Evolutionary conservation across 2,329 filamentous ascomycete genomes (phyloP).

Genomic region (Thelonectria discophora): DNA sequence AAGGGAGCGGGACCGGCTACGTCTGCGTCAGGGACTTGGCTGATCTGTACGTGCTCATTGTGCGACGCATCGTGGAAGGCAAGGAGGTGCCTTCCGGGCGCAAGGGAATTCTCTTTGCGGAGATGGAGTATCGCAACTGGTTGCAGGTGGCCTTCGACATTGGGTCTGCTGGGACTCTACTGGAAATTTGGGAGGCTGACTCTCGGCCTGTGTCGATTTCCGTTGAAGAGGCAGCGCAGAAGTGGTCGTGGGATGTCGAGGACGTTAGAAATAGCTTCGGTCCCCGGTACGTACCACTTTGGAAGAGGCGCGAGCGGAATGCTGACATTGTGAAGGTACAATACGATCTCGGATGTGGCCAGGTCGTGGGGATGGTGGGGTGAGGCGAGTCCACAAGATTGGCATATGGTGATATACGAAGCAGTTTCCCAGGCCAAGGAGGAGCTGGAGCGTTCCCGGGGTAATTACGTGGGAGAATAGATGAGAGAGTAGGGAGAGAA

Average conservation of each 20-base stretch:
- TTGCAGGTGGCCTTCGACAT: no score
- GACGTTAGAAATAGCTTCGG: constrained; percentile 8
- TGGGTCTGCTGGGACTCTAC: no score
- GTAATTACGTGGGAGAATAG: no score
- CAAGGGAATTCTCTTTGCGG: constrained; percentile 18
- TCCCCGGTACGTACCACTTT: constrained; percentile 5
- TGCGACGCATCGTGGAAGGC: background rate
- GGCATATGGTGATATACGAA: constrained; percentile 3
- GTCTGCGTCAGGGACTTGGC: constrained; percentile 20
- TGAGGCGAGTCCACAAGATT: constrained; percentile 11
- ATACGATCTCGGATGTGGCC: background rate
- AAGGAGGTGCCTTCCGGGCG: background rate
- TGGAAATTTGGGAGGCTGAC: no score
- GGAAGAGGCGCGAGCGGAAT: background rate
- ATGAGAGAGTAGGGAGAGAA: no score
- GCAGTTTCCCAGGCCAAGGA: no score
- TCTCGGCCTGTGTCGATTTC: constrained; percentile 11
- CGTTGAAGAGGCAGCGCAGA: constrained; percentile 5
- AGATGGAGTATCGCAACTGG: constrained; percentile 21
- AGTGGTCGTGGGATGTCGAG: constrained; percentile 13
- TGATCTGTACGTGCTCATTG: constrained; percentile 19
- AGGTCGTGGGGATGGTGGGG: constrained; percentile 23
- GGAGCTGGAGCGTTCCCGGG: no score
- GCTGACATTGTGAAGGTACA: constrained; percentile 10
- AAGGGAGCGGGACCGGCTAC: background rate